A percentile compares a stretch with the other conserved stretches of the same genome.
phyloP scores from a whole-genome alignment of 2,329 filamentous ascomycete genomes.

The Aspergillus sp. region DNA sequence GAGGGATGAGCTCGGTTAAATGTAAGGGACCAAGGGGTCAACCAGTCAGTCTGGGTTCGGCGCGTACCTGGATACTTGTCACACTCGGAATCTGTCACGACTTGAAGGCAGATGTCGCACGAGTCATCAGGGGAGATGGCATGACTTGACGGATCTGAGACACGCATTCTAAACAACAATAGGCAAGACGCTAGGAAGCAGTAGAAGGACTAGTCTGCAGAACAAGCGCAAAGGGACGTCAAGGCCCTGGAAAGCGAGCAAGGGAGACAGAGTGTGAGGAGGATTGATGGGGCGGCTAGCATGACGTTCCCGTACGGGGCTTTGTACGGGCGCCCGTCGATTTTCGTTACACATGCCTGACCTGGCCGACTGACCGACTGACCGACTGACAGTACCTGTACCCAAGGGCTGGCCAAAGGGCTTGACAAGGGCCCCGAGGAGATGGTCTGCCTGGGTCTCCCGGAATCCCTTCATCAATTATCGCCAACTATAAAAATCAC shows the following conservation, averaged over 20 bases:
- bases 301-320: slow-evolving; percentile 2
- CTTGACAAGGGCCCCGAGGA: neutral
- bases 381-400: neutral
- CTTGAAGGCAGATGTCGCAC: slow-evolving; percentile 31
- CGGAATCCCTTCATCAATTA: neutral
- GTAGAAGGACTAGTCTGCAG: neutral
- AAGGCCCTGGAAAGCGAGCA: neutral
- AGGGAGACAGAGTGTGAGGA: neutral
- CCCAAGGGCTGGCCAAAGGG: neutral
- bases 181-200: neutral
- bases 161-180: slow-evolving; percentile 16
- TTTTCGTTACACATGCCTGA: neutral
- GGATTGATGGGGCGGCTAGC: neutral
- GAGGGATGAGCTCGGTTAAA: neutral
- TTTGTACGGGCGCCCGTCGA: neutral
- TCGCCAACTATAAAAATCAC: slow-evolving; percentile 2
- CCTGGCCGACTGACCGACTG: neutral
- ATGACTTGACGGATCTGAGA: slow-evolving; percentile 17
- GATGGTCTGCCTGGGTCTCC: neutral
- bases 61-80: slow-evolving; percentile 44
- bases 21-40: neutral
- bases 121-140: slow-evolving; percentile 26
- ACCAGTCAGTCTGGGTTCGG: neutral
- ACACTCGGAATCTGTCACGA: slow-evolving; percentile 26
- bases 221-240: neutral